These are phyloP conservation scores for Emergomyces orientalis DNA, from an alignment of 2,329 filamentous ascomycete genomes.

Conservation along the genomic window DNA sequence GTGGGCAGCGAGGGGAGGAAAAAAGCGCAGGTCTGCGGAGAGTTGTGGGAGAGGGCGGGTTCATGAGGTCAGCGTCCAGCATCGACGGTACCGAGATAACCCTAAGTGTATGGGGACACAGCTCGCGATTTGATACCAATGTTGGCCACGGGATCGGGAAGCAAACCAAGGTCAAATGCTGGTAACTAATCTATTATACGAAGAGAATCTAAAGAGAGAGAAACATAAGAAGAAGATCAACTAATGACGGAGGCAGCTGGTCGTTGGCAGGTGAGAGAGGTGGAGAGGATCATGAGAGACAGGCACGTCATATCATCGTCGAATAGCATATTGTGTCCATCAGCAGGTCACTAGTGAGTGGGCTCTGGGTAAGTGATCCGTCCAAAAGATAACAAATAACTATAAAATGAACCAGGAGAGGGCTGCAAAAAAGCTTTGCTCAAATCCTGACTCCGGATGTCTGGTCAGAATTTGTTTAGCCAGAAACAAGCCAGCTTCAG, in stretches of 20 bases:
- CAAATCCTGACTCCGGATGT: no score
- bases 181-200: not conserved
- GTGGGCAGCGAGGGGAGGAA: not conserved
- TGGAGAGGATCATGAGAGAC: not conserved
- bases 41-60: not conserved
- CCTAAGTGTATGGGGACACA: not conserved
- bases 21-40: no score
- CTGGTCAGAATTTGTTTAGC: not conserved
- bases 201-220: not conserved
- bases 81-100: not conserved
- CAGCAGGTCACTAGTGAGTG: not conserved
- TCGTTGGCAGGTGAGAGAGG: not conserved
- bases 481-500: not conserved
- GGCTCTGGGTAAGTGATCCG: no score
- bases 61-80: not conserved
- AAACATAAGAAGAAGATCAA: not conserved
- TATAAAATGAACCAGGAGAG: no score
- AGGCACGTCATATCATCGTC: not conserved
- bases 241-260: not conserved
- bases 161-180: not conserved
- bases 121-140: not conserved
- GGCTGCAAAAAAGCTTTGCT: no score
- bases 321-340: not conserved
- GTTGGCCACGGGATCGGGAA: constrained; percentile 1
- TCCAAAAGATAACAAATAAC: not conserved